A percentile compares a stretch with the other conserved stretches of the same genome.
phyloP scores from a whole-genome alignment of 116 monocot species.

The Trichopus zeylanicus region DNA sequence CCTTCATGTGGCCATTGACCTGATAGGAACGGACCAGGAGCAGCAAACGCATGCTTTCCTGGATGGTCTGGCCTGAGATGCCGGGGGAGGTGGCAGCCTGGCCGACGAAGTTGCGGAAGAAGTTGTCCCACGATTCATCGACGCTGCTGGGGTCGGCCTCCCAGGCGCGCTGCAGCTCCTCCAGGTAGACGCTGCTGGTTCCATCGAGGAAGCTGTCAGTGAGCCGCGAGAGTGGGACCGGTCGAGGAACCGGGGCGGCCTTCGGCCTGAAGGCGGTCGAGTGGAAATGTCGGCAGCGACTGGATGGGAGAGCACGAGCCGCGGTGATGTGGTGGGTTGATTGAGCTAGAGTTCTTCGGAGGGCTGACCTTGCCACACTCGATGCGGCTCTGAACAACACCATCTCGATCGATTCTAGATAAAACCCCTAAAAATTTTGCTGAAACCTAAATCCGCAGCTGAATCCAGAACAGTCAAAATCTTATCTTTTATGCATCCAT shows the following conservation, averaged over 20 bases:
- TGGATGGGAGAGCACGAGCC: no score
- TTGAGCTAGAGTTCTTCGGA: no score
- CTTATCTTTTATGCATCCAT: no score
- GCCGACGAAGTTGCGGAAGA: constrained; percentile 41
- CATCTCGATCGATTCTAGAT: no score
- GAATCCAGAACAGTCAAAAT: no score
- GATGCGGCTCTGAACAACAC: no score
- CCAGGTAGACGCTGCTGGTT: constrained; percentile 47
- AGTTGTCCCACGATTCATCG: constrained; percentile 54
- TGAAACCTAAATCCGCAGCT: no score
- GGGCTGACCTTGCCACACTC: no score
- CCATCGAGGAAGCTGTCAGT: constrained; percentile 50
- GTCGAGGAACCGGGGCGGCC: constrained; percentile 21
- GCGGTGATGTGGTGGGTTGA: no score
- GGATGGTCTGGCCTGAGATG: constrained; percentile 49
- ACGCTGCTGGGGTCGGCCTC: constrained; percentile 44
- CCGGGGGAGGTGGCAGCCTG: constrained; percentile 35
- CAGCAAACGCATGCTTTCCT: constrained; percentile 48
- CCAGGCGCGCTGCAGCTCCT: constrained; percentile 52
- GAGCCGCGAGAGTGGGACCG: constrained; percentile 44
- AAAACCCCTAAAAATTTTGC: no score
- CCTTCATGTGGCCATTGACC: constrained; percentile 51
- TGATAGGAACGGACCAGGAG: constrained; percentile 46
- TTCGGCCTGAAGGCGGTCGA: constrained; percentile 9
- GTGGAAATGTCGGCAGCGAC: constrained; percentile 28